phyloP scores from a whole-genome alignment of 352 stramenopile genomes.

The Phytopythium ostracodes region DNA sequence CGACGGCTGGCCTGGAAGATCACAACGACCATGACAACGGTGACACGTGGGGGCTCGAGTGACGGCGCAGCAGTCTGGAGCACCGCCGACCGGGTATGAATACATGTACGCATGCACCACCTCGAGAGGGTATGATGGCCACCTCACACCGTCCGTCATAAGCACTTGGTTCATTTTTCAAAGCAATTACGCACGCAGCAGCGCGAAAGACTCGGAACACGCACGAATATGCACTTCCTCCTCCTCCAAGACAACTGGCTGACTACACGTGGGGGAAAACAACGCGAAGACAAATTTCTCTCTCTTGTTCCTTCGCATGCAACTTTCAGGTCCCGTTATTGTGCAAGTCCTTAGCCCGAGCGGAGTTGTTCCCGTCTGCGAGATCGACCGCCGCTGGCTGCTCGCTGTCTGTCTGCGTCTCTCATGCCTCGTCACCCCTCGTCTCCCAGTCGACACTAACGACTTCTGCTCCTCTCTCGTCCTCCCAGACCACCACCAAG shows the following conservation, averaged over 20 bases:
- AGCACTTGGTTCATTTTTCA: constrained; percentile 1
- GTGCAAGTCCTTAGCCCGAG: constrained; percentile 12
- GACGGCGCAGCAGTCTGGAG: neutral
- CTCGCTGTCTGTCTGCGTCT: neutral
- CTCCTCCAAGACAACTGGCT: neutral
- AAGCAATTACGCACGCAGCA: neutral
- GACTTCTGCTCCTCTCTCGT: neutral
- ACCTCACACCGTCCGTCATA: neutral
- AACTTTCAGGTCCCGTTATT: constrained; percentile 8
- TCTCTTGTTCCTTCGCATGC: constrained; percentile 5
- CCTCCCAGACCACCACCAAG: constrained; percentile 2
- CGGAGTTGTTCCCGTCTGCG: constrained; percentile 6
- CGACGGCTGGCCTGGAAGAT: neutral
- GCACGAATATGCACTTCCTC: constrained; percentile 2
- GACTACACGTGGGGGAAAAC: neutral
- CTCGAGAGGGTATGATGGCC: neutral
- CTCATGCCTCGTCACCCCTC: neutral
- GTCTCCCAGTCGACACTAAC: neutral
- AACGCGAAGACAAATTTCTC: constrained; percentile 7
- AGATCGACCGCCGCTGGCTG: neutral
- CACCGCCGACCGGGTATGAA: neutral
- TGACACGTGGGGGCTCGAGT: neutral
- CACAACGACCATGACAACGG: neutral
- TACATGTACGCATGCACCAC: neutral
- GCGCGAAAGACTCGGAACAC: neutral